Evolutionary conservation across 192 early-diverging fungal species (phyloP).

Genomic region (Podila verticillata): DNA sequence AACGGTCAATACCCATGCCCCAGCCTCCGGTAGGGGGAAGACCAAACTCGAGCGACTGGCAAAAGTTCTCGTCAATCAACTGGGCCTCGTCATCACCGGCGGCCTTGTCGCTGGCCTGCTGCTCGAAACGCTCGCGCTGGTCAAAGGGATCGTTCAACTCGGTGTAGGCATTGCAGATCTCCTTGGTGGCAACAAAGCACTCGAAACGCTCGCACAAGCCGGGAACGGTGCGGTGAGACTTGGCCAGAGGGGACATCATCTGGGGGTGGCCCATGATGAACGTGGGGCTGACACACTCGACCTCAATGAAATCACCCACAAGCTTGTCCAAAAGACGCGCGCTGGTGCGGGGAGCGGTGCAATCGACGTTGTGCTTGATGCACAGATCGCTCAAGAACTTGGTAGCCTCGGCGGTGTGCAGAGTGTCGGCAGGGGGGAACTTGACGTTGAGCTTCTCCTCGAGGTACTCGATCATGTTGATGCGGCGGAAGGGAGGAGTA

Average conservation of each 20-base stretch:
- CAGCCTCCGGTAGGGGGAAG: slow-evolving; percentile 95
- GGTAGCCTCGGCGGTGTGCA: slow-evolving; percentile 84
- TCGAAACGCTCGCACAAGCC: too few relatives aligned
- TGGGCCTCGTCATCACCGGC: slow-evolving; percentile 99
- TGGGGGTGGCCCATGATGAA: slow-evolving; percentile 98
- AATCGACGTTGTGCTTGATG: slow-evolving; percentile 95
- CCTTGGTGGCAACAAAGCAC: slow-evolving; percentile 84
- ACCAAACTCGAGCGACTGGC: slow-evolving; percentile 96
- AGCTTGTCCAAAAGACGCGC: slow-evolving; percentile 96
- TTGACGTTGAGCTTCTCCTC: slow-evolving; percentile 90
- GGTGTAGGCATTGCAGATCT: slow-evolving; percentile 99
- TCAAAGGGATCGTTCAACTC: slow-evolving; percentile 99
- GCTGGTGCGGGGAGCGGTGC: slow-evolving; percentile 91
- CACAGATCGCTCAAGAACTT: slow-evolving; percentile 94
- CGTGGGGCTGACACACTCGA: slow-evolving; percentile 84
- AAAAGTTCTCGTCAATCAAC: slow-evolving; percentile 97
- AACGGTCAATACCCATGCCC: slow-evolving; percentile 96
- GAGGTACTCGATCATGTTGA: slow-evolving; percentile 93
- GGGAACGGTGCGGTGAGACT: slow-evolving; percentile 55
- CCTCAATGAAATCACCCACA: slow-evolving; percentile 85
- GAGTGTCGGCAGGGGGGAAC: slow-evolving; percentile 88
- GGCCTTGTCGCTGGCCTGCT: slow-evolving; percentile 97
- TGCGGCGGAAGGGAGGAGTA: slow-evolving; percentile 93
- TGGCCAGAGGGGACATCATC: slow-evolving; percentile 99
- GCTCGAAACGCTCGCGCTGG: slow-evolving; percentile 97